Base-by-base conservation (phyloP, 1,139 yeast genomes). In the Geotrichum reessii region DNA sequence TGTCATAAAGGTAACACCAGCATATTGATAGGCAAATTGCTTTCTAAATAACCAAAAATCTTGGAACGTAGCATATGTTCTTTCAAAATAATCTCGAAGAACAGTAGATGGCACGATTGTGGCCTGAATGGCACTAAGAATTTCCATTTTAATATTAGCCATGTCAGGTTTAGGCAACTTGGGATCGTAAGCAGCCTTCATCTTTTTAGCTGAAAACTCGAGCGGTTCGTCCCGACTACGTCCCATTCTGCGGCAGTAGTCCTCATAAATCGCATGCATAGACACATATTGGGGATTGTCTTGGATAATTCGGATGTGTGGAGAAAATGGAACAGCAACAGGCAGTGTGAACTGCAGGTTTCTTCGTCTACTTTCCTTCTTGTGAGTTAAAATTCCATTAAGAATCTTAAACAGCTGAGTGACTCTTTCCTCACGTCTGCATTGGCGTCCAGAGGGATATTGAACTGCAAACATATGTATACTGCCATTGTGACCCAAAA, bases 41-140 rank as follows among this genome's bases (percentile, higher is more conserved):
- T 92, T 92, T 63, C 98, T 82, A 85, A 95, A 95, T 58, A 92
- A 75, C 99, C 99, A 95, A 77, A 92, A 93, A 69, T 93, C 97
- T 71, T 89, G 97, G 72, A 87, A 95, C 59, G 84, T 81, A 11
- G 86, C 81, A 73, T 85, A 95, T 55, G 86, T 76, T 2, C 79
- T 79, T 60, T 86, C 73, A 64, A 82, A 83, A 65, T 81, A 81
- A 65, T 89, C 87, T 69, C 86, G 85, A 78, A 93, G 76, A 27
- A 93, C 86, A 1, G 91, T 86, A 17, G 89, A 82, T 37, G 99
- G 99, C 52, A 91, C 93, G 70, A 90, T 79, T 68, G 87, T 76
- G 0, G 96, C 81, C 73, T 93, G 98, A 64, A 93, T 88, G 1
- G 96, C 91, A 65, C 90, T 83, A 70, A 93, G 78, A 53, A 95